phyloP scores from a whole-genome alignment of 2,329 filamentous ascomycete species.

The Penicillium freii region DNA sequence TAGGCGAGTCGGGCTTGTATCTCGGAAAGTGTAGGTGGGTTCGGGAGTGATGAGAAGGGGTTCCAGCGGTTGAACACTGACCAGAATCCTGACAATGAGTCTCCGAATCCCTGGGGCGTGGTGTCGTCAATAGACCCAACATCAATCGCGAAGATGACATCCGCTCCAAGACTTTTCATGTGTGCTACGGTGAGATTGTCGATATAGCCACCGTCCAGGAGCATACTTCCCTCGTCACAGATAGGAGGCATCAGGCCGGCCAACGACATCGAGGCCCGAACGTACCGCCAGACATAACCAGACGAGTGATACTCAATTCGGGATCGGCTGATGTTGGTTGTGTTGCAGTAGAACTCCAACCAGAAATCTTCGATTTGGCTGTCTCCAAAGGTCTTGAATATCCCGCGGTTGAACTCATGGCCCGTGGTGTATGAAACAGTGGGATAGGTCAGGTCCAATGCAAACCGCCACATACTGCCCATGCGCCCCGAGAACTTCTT shows the following conservation, averaged over 20 bases:
- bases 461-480: conserved; percentile 99
- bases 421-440: conserved; percentile 96
- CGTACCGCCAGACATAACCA: conserved; percentile 96
- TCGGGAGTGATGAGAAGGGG: conserved; percentile 81
- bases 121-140: conserved; percentile 91
- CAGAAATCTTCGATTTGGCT: conserved; percentile 98
- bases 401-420: conserved; percentile 97
- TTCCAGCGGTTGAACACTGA: conserved; percentile 96
- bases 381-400: conserved; percentile 97
- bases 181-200: conserved; percentile 96
- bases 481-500: conserved; percentile 99
- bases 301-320: conserved; percentile 90
- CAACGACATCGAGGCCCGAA: conserved; percentile 93
- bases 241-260: conserved; percentile 89
- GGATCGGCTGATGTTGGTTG: conserved; percentile 95
- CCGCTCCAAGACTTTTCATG: conserved; percentile 91
- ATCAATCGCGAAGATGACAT: conserved; percentile 93
- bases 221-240: conserved; percentile 95
- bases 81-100: conserved; percentile 94
- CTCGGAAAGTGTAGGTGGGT: conserved; percentile 90
- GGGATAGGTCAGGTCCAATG: conserved; percentile 91
- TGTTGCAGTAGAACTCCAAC: conserved; percentile 99
- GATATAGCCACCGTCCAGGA: conserved; percentile 93
- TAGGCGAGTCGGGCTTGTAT: conserved; percentile 95
- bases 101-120: conserved; percentile 86